Evolutionary conservation across 108 stramenopile genomes (phyloP), one percentile per base, ranked within the genome.

Genomic region (Nannochloropsis granulata): DNA sequence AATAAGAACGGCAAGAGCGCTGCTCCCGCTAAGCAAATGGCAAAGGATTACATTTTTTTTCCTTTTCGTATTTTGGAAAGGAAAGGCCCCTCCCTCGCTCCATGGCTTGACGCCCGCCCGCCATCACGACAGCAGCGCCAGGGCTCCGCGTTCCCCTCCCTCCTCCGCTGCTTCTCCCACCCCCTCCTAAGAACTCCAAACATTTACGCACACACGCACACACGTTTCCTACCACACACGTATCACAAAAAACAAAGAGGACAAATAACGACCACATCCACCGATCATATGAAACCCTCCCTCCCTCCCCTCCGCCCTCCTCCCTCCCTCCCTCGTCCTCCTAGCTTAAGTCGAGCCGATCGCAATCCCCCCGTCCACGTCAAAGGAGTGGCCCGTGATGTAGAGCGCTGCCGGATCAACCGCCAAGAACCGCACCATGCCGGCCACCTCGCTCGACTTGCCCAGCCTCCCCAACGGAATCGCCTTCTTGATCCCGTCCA

Each of bases 361-460:
- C 23, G 96, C 95, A 85, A 98, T 95, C 23, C 97, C 97, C 71
- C 97, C 97, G 89, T 98, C 97, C 21, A 98, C 95, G 89, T 95
- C 96, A 90, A 97, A 95, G 82, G 89, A 91, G 85, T 97, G 97
- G 80, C 96, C 88, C 2, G 84, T 83, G 10, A 86, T 82, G 93
- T 95, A 95, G 43, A 92, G 93, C 23, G 91, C 92, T 45, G 96
- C 94, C 56, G 94, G 94, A 85, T 97, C 95, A 79, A 98, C 85
- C 43, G 95, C 94, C 82, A 96, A 91, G 92, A 95, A 95, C 80
- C 93, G 80, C 16, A 90, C 84, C 84, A 85, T 82, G 43, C 88
- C 88, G 12, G 88, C 84, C 21, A 88, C 81, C 71, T 88, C 88
- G 23, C 56, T 46, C 12, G 88, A 44, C 79, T 45, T 90, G 23